Evolutionary conservation across 2,329 filamentous ascomycete genomes (phyloP), one percentile per base, ranked within the genome.

Genomic region (Graphilbum fragrans): DNA sequence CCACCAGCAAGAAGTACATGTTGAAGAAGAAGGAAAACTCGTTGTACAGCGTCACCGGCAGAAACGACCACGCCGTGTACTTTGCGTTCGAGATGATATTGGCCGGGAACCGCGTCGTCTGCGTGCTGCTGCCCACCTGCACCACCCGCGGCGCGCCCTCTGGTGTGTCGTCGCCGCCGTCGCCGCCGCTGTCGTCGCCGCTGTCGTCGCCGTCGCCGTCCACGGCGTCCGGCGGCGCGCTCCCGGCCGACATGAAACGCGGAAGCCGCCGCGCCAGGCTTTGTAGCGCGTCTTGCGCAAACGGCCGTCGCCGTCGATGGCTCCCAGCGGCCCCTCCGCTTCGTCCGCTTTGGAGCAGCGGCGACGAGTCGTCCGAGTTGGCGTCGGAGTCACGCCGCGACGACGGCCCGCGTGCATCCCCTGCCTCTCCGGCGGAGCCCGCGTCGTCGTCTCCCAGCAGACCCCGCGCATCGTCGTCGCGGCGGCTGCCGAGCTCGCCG

Each of bases 11-110:
- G 59, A 98, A 98, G 59, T 98, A 98, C 69, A 96, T 86, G 71
- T 98, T 98, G 71, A 98, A 94, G 65, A 98, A 98, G 67, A 96
- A 98, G 45, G 90, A 95, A 59, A 98, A 98, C 58, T 98, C 92
- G 64, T 96, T 96, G 63, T 95, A 98, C 19, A 98, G 69, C 0
- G 92, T 98, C 40, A 90, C 72, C 3, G 93, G 93, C 14, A 98
- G 72, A 61, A 98, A 98, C 40, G 84, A 94, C 67, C 88, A 82
- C 1, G 88, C 79, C 23, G 90, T 96, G 60, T 98, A 98, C 69
- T 96, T 98, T 42, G 92, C 90, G 58, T 98, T 96, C 29, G 90
- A 96, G 38, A 98, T 76, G 43, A 86, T 74, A 60, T 98, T 98
- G 9, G 84, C 77, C 10, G 92, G 90, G 58, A 90, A 96, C 50